Conservation (phyloP, 140 eudicot species). For the Flaveria floridana region DNA sequence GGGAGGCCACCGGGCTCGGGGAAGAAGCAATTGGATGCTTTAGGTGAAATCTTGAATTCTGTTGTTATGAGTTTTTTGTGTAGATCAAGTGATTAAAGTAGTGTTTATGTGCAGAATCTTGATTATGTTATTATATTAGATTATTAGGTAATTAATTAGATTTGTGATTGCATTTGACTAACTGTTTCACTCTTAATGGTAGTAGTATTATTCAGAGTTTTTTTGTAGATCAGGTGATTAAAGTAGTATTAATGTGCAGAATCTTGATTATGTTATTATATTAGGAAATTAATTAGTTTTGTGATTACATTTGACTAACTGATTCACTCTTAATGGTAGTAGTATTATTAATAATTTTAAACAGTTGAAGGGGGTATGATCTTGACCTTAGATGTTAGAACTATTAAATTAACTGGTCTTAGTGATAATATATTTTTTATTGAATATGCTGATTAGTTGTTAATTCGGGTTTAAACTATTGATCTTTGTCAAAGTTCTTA, state of each 20-base stretch:
- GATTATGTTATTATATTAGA: conserved; percentile 1
- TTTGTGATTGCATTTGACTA: conserved; percentile 1
- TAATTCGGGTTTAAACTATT: not conserved
- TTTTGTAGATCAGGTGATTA: not conserved
- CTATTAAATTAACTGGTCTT: conserved; percentile 8
- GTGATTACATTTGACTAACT: not conserved
- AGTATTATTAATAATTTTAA: conserved; percentile 1
- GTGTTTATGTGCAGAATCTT: conserved; percentile 15
- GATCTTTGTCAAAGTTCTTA: not conserved
- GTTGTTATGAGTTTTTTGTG: not conserved
- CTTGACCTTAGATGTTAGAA: conserved; percentile 7
- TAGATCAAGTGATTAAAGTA: conserved; percentile 3
- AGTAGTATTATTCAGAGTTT: not conserved
- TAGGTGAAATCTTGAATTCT: conserved; percentile 43
- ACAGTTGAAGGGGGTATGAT: conserved; percentile 6
- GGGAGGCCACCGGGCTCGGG: conserved; percentile 83
- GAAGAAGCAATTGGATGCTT: conserved; percentile 71
- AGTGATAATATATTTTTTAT: not conserved
- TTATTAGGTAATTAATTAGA: conserved; percentile 10
- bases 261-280: conserved; percentile 5
- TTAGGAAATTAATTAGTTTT: conserved; percentile 19
- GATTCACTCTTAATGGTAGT: not conserved
- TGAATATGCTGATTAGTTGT: conserved; percentile 14
- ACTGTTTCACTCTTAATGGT: not conserved
- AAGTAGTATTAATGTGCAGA: conserved; percentile 13